phyloP scores from a whole-genome alignment of 2,329 filamentous ascomycete species.

The Atkinsonella hypoxylon region DNA sequence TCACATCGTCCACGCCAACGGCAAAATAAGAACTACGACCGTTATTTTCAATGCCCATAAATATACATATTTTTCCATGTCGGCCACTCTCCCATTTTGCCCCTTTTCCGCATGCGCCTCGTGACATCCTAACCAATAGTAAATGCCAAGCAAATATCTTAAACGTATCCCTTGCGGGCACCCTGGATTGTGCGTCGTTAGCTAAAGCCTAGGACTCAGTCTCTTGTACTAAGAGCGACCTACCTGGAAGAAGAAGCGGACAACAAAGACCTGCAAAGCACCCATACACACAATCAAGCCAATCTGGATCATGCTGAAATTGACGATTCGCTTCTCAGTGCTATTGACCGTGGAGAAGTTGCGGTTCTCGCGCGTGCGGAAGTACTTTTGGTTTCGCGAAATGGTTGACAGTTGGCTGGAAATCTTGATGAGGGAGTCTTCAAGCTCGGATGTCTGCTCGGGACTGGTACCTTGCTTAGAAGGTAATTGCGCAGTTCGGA shows the following conservation, averaged over 20 bases:
- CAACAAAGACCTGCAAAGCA: slow-evolving; percentile 89
- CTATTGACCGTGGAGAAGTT: slow-evolving; percentile 97
- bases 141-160: slow-evolving; percentile 17
- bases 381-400: slow-evolving; percentile 96
- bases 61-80: slow-evolving; percentile 16
- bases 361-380: slow-evolving; percentile 94
- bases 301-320: slow-evolving; percentile 91
- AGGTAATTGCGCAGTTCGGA: slow-evolving; percentile 60
- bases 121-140: slow-evolving; percentile 15
- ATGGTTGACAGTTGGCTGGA: slow-evolving; percentile 89
- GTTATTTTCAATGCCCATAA: slow-evolving; percentile 8
- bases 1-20: not conserved
- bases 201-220: not conserved
- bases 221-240: not conserved
- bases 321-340: slow-evolving; percentile 91
- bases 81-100: slow-evolving; percentile 13
- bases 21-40: not conserved
- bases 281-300: slow-evolving; percentile 91
- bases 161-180: slow-evolving; percentile 58
- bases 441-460: slow-evolving; percentile 78
- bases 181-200: slow-evolving; percentile 30
- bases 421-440: slow-evolving; percentile 92
- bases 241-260: slow-evolving; percentile 97
- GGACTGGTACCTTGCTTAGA: slow-evolving; percentile 79
- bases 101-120: slow-evolving; percentile 16